Percentiles rank a stretch among this genome's conserved stretches.
Conservation (phyloP, 768 basidiomycete species). For the Suillus paluster region DNA sequence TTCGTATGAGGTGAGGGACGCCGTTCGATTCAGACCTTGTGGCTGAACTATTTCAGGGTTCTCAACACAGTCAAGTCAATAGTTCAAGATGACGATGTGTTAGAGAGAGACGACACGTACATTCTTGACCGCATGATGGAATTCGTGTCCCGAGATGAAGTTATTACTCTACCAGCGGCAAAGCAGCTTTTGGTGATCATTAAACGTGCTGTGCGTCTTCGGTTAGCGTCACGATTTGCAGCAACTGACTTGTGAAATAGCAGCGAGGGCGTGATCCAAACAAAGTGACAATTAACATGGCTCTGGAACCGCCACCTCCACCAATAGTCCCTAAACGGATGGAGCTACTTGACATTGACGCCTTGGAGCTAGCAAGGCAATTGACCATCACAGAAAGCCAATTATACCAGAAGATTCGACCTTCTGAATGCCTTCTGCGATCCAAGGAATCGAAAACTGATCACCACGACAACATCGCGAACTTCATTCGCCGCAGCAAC, state of each 20-base stretch:
- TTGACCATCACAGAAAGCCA: slow-evolving; percentile 67
- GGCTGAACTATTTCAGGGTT: slow-evolving; percentile 44
- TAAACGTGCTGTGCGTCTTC: slow-evolving; percentile 51
- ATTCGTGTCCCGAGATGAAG: slow-evolving; percentile 52
- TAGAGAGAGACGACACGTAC: slow-evolving; percentile 57
- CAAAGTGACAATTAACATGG: slow-evolving; percentile 40
- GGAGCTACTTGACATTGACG: slow-evolving; percentile 62
- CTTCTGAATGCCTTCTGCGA: slow-evolving; percentile 64
- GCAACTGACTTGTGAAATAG: slow-evolving; percentile 11
- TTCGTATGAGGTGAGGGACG: slow-evolving; percentile 57
- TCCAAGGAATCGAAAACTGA: slow-evolving; percentile 51
- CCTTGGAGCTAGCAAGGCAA: slow-evolving; percentile 69
- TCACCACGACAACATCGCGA: slow-evolving; percentile 54
- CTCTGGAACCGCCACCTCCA: slow-evolving; percentile 47
- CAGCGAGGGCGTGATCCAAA: slow-evolving; percentile 38
- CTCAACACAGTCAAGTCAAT: slow-evolving; percentile 67
- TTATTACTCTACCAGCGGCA: slow-evolving; percentile 45
- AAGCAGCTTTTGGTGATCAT: slow-evolving; percentile 54
- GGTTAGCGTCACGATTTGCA: not conserved
- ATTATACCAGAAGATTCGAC: slow-evolving; percentile 60
- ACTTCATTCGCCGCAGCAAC: slow-evolving; percentile 63
- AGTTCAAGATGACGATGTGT: slow-evolving; percentile 55
- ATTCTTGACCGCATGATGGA: slow-evolving; percentile 57
- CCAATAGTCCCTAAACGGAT: slow-evolving; percentile 53
- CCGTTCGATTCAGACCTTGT: not conserved